Evolutionary conservation across 2,329 filamentous ascomycete genomes (phyloP).

Genomic region (Ceratocystis cubensis): DNA sequence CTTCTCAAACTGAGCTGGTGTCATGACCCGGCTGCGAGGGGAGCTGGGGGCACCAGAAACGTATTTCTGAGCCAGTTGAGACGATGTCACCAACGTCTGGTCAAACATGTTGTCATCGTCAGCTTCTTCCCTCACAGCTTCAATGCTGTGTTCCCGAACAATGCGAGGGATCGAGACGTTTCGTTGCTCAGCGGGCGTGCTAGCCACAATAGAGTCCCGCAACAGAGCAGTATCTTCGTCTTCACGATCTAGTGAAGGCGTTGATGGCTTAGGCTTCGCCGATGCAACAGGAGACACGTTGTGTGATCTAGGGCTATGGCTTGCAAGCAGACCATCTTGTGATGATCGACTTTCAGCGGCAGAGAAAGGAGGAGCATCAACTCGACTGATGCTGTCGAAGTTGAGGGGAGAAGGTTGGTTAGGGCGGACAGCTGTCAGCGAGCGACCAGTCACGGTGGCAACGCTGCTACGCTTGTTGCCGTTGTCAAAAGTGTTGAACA

Average conservation of each 20-base stretch:
- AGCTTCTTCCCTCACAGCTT: constrained; percentile 9
- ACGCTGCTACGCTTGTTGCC: constrained; percentile 30
- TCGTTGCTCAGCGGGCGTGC: constrained; percentile 28
- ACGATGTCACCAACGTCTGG: constrained; percentile 32
- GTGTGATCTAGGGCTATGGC: constrained; percentile 21
- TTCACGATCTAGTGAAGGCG: constrained; percentile 32
- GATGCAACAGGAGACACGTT: constrained; percentile 23
- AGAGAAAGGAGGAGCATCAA: constrained; percentile 32
- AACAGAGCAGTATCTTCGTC: constrained; percentile 44
- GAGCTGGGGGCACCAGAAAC: constrained; percentile 29
- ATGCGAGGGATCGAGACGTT: not conserved
- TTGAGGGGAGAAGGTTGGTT: constrained; percentile 35
- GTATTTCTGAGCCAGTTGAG: constrained; percentile 30
- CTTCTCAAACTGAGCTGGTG: constrained; percentile 71
- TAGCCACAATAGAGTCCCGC: constrained; percentile 40
- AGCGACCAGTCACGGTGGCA: constrained; percentile 32
- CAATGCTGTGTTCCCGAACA: not conserved
- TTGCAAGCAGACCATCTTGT: constrained; percentile 36
- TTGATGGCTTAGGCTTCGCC: constrained; percentile 24
- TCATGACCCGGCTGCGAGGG: constrained; percentile 69
- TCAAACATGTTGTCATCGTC: constrained; percentile 46
- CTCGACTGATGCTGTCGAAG: constrained; percentile 34
- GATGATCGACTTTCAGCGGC: constrained; percentile 39
- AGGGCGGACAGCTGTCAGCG: constrained; percentile 36
- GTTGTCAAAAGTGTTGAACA: constrained; percentile 45